Conservation (phyloP, 257 asterid genomes). For the Prunella vulgaris region DNA sequence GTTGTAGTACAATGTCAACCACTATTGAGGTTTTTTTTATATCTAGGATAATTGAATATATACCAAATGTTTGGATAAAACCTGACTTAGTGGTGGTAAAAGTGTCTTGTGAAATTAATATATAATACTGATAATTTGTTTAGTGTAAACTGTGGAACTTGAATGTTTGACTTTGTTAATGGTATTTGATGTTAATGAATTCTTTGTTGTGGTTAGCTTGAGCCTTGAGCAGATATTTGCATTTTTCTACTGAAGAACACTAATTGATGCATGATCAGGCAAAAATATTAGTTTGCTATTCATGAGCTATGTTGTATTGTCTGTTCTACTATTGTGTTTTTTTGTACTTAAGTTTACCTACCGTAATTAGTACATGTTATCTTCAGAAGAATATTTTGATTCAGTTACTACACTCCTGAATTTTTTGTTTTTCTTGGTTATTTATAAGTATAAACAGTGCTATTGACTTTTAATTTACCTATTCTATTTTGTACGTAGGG, state of each 20-base stretch:
- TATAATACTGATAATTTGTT: background rate
- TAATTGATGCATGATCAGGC: background rate
- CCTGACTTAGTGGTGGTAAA: background rate
- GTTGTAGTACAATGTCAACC: background rate
- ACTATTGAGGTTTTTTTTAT: background rate
- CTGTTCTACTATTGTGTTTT: background rate
- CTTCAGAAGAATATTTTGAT: background rate
- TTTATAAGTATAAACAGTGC: background rate
- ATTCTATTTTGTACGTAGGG: slow-evolving; percentile 49
- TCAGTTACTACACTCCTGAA: slow-evolving; percentile 7
- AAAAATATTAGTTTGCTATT: background rate
- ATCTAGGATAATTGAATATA: background rate
- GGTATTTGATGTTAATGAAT: background rate
- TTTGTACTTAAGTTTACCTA: background rate
- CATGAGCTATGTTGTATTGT: background rate
- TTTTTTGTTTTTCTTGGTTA: background rate
- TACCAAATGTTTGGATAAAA: background rate
- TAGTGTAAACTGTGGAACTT: background rate
- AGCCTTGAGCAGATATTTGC: background rate
- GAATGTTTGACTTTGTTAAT: background rate
- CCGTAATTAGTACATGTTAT: background rate
- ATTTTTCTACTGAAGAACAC: background rate
- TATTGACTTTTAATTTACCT: slow-evolving; percentile 15
- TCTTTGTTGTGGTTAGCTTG: background rate
- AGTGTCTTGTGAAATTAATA: background rate